Evolutionary conservation across 2,329 filamentous ascomycete species (phyloP), one percentile per base, ranked within the genome.

Genomic region (Microdochium paspali): DNA sequence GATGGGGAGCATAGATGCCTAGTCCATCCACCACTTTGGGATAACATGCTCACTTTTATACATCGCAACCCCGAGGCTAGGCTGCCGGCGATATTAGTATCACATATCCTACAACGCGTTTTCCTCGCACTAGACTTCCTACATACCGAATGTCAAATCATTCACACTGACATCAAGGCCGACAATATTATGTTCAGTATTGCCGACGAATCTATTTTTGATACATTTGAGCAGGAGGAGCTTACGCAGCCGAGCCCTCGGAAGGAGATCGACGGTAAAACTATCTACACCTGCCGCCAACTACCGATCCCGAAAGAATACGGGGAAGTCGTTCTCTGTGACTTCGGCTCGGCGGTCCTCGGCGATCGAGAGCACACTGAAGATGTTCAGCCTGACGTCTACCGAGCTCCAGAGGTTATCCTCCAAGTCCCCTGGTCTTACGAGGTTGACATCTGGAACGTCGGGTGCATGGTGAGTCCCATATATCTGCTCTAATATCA

Each of bases 391-490:
- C 70, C 70, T 1, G 52, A 63, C 13, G 50, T 66, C 9, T 72
- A 72, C 53, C 54, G 70, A 43, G 59, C 65, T 1, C 67, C 67
- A 0, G 68, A 79, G 50, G 71, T 77, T 9, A 73, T 77, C 4
- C 48, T 78, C 1, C 53, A 63, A 54, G 60, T 54, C 3, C 64
- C 66, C 1, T 78, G 73, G 74, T 59, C 60, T 0, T 72, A 68
- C 45, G 59, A 64, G n/a, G 60, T 73, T 13, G 74, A 79, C 57
- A 70, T 79, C 46, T 79, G 74, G 74, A 75, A 72, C 48, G 63
- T 65, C 3, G 73, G 72, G 10, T 71, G 67, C 47, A 67, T 77
- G 73, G 71, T 74, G 61, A 61, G 65, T 35, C 31, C n/a, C n/a
- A n/a, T n/a, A n/a, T n/a, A n/a, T 18, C 10, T 35, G 10, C 39